Evolutionary conservation across 768 basidiomycete species (phyloP).

Genomic region (Albatrellus ellisii): DNA sequence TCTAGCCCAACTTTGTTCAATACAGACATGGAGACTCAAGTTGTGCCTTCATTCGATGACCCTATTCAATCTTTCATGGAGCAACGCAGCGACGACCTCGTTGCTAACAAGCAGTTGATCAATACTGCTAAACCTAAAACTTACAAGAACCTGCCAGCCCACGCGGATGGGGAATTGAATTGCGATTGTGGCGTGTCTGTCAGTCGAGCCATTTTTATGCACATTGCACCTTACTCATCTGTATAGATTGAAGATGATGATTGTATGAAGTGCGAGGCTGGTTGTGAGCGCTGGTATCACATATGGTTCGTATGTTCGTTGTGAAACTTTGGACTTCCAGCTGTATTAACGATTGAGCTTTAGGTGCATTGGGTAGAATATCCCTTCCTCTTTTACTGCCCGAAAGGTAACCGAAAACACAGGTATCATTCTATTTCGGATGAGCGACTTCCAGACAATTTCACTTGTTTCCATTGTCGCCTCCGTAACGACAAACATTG

Average conservation of each 20-base stretch:
- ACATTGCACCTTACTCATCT: background rate
- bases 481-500: conserved; percentile 38
- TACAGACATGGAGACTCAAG: conserved; percentile 25
- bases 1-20: background rate
- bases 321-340: background rate
- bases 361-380: conserved; percentile 51
- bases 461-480: conserved; percentile 61
- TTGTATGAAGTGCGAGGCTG: conserved; percentile 51
- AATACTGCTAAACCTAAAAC: no score
- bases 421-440: conserved; percentile 57
- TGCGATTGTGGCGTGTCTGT: conserved; percentile 63
- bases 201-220: conserved; percentile 1
- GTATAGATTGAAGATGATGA: conserved; percentile 40
- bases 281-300: conserved; percentile 67
- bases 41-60: conserved; percentile 7
- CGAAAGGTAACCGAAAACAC: background rate
- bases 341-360: background rate
- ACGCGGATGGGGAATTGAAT: conserved; percentile 30
- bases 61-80: conserved; percentile 30
- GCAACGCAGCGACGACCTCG: no score
- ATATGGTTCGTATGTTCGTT: conserved; percentile 38
- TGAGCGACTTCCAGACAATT: conserved; percentile 41
- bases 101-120: no score
- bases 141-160: conserved; percentile 9
- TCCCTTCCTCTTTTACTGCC: background rate